Evolutionary conservation across 164 flowering plant species (phyloP), one percentile per base, ranked within the genome.

Genomic region (Saururus chinensis): DNA sequence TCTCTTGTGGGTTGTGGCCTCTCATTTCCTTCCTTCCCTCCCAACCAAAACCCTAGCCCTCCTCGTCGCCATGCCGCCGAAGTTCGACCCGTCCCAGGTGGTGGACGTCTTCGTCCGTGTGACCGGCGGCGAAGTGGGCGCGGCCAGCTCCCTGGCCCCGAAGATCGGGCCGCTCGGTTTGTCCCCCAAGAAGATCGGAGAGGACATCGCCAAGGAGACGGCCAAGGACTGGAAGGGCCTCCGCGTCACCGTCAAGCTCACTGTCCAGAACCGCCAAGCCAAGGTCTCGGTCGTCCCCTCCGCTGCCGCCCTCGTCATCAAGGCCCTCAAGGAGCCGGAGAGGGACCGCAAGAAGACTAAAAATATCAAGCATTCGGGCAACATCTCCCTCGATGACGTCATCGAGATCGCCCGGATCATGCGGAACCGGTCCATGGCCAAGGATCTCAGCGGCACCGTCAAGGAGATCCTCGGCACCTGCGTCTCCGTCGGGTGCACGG

Each of bases 151-250:
- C 0, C 85, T 85, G 51, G 86, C 92, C 12, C 92, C 92, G 7
- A 85, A 85, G 68, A 85, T 85, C 70, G 91, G 91, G 0, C 91
- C 91, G 0, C 78, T 85, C 26, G 91, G 91, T 64, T 82, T 85
- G 42, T 85, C 88, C 10, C 91, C 91, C 7, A 83, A 85, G 73
- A 85, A 85, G 77, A 80, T 85, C 70, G 88, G 88, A 62, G 88
- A 85, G 66, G 91, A 83, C 70, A 85, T 83, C 22, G 88, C 91
- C 57, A 85, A 85, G 59, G 88, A 83, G 72, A 83, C 88, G 1
- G 88, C 90, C 17, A 83, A 83, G 75, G 91, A 85, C 71, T 85
- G 91, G 91, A 85, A 85, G 84, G 91, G 91, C 41, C 83, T 85
- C 20, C 77, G 91, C 0, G 91, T 85, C 48, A 85, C 87, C 19